Percentiles rank a stretch among this genome's conserved stretches.
These are phyloP conservation scores for Carex scoparia DNA, from an alignment of 176 grass and related monocot genomes.

Conservation along the genomic window DNA sequence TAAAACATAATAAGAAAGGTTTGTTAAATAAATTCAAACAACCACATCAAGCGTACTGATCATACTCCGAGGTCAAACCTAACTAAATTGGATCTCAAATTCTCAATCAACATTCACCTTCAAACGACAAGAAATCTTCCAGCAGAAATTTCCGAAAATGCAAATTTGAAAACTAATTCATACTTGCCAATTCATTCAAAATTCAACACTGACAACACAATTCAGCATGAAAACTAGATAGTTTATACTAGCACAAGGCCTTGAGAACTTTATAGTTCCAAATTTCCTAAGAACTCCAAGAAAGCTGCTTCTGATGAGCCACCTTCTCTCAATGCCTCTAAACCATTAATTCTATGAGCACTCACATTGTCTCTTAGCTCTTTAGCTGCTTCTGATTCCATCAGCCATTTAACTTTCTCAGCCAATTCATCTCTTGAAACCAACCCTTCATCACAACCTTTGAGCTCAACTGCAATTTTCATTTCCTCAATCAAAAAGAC, in stretches of 20 bases:
- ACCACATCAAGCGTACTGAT: too few relatives aligned
- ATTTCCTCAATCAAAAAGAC: constrained; percentile 12
- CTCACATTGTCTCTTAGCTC: not conserved
- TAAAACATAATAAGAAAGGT: too few relatives aligned
- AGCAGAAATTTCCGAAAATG: not conserved
- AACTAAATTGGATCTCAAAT: too few relatives aligned
- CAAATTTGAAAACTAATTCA: not conserved
- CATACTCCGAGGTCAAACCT: too few relatives aligned
- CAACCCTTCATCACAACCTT: constrained; percentile 9
- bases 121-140: too few relatives aligned
- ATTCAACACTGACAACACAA: too few relatives aligned
- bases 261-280: not conserved
- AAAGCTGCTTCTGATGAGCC: constrained; percentile 27
- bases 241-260: too few relatives aligned
- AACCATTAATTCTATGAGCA: constrained; percentile 26
- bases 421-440: constrained; percentile 16
- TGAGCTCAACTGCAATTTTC: constrained; percentile 12
- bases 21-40: too few relatives aligned
- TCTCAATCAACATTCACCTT: too few relatives aligned
- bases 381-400: constrained; percentile 1
- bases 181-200: too few relatives aligned
- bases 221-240: too few relatives aligned
- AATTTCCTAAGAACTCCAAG: constrained; percentile 27
- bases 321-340: constrained; percentile 17
- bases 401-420: constrained; percentile 21